Evolutionary conservation across 164 flowering plant species (phyloP), one percentile per base, ranked within the genome.

Genomic region (Taxillus chinensis): DNA sequence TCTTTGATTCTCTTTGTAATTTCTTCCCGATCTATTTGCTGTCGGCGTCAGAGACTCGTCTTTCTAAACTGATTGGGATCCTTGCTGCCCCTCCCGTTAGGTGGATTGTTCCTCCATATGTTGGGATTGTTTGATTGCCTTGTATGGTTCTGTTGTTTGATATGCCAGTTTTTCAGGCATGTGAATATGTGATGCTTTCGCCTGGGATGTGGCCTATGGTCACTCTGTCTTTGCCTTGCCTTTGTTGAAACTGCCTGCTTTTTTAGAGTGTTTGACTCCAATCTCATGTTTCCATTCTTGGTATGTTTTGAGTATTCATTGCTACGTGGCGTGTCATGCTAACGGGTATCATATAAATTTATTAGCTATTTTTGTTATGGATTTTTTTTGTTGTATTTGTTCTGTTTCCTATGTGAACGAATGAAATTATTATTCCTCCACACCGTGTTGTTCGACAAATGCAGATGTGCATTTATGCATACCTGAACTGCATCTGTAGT

Each of bases 111-210:
- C 46, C 62, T 67, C 52, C 61, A 74, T 63, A 52, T 41, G 10
- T 40, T 53, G 38, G 40, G 60, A 52, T 40, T 53, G 57, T 16
- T 17, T 65, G 72, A 64, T 78, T 75, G 76, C 60, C 59, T 64
- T 11, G 51, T 55, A 41, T 65, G 45, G 15, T 57, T 58, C 39
- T 63, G 41, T 73, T 64, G 68, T 64, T 66, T 76, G 53, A 27
- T 5, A 68, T 60, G 49, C 65, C 64, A 70, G 71, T n/a, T 61
- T 57, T 53, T 9, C n/a, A 56, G 6, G 70, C 71, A 27, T 14
- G 10, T 43, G 46, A 9, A 9, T 9, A 70, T 73, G 67, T 70
- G 82, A 77, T 76, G 71, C 77, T 79, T 76, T 62, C 76, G 63
- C 69, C 56, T 53, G 16, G 62, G 38, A 2, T 48, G 7, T 11